phyloP scores from a whole-genome alignment of 1,284 basidiomycete species.

The Heterobasidion occidentale region DNA sequence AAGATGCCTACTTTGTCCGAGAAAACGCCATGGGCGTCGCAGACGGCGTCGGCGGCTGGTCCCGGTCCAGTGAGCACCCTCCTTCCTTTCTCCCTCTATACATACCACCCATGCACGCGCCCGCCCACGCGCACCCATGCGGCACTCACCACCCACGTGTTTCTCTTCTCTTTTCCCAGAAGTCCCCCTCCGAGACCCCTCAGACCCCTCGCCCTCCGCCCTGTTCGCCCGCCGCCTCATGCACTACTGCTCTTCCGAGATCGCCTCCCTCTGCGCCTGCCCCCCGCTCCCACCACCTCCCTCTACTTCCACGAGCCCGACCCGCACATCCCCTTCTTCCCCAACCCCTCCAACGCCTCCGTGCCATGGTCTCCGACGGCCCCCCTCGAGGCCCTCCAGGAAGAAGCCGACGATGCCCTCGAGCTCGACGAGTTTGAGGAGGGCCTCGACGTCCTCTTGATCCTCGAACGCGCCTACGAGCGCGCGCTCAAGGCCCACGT shows the following conservation, averaged over 20 bases:
- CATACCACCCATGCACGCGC: neutral
- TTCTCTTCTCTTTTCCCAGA: neutral
- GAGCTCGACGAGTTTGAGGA: constrained; percentile 50
- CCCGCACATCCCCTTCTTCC: constrained; percentile 1
- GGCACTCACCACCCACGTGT: constrained; percentile 4
- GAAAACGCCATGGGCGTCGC: constrained; percentile 83
- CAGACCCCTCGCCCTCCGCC: constrained; percentile 51
- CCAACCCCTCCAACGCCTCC: neutral
- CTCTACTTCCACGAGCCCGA: constrained; percentile 15
- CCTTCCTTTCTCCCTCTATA: neutral
- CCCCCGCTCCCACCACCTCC: constrained; percentile 4
- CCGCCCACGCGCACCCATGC: neutral
- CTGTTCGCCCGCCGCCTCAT: constrained; percentile 81
- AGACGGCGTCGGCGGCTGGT: constrained; percentile 88
- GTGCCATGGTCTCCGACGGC: constrained; percentile 1
- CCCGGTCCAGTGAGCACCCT: constrained; percentile 30
- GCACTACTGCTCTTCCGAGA: constrained; percentile 70
- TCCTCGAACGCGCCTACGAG: constrained; percentile 61
- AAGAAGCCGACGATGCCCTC: constrained; percentile 1
- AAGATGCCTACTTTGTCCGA: constrained; percentile 81
- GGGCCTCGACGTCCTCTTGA: constrained; percentile 58
- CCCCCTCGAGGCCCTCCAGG: constrained; percentile 3
- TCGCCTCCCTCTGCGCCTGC: constrained; percentile 12
- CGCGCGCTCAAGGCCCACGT: constrained; percentile 55
- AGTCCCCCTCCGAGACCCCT: neutral